Evolutionary conservation across 1,284 basidiomycete species (phyloP), one percentile per base, ranked within the genome.

Genomic region (Cutaneotrichosporon dermatis): DNA sequence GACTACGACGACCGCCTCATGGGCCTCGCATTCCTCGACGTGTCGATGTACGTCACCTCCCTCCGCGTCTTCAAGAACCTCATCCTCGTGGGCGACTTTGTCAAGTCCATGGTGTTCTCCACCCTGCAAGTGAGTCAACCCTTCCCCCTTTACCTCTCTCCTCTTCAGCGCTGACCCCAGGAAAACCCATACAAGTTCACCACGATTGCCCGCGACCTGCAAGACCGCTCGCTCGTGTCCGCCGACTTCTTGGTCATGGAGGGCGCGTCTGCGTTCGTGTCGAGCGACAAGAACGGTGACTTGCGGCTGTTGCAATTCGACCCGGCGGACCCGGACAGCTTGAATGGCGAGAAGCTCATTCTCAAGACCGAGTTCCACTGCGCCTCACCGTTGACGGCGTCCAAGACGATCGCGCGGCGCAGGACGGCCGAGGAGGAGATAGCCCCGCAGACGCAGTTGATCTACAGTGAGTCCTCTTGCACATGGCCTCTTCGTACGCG

Each of bases 121-220:
- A 90, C 90, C 3, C 94, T 61, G 41, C 50, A 40, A 12, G 39
- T 40, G 12, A 8, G 39, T 4, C 39, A 12, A n/a, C n/a, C n/a
- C n/a, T n/a, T n/a, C n/a, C n/a, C n/a, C n/a, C n/a, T n/a, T n/a
- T n/a, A n/a, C n/a, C n/a, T n/a, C n/a, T n/a, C n/a, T n/a, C n/a
- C n/a, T n/a, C n/a, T n/a, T n/a, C n/a, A n/a, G n/a, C n/a, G 12
- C 39, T 40, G 39, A 40, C 39, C 9, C 2, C 58, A 96, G 89
- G 94, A 99, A 79, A 90, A 95, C 64, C 96, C 95, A 2, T 98
- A 92, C 80, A 94, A 94, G 72, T 85, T 98, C 25, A 84, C 89
- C 11, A 77, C 89, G 10, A 80, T 99, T 46, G 86, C 85, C 3
- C 91, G 90, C 74, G 93, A 98, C 70, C 81, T 87, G 36, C 81